phyloP scores from a whole-genome alignment of 202 grass and related monocot genomes.

The Elaeis oleifera region DNA sequence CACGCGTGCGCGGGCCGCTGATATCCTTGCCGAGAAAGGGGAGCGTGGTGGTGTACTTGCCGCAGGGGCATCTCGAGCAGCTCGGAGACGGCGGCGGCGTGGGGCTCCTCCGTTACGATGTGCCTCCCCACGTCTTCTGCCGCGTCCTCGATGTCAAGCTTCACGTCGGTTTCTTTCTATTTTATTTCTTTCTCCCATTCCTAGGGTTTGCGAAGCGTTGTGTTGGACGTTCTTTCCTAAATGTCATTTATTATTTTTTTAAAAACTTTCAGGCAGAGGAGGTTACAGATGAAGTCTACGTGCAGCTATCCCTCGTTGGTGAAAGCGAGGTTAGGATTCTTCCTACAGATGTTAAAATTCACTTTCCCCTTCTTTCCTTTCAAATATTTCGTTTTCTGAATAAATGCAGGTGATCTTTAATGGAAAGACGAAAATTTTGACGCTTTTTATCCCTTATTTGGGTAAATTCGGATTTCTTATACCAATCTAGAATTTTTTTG shows the following conservation, averaged over 20 bases:
- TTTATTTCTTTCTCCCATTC: too few species aligned
- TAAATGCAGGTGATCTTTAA: too few species aligned
- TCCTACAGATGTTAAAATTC: background rate
- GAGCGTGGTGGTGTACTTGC: slow-evolving; percentile 15
- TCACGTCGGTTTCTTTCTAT: background rate
- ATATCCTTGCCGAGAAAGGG: slow-evolving; percentile 11
- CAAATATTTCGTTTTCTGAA: too few species aligned
- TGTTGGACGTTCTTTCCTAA: background rate
- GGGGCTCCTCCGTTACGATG: background rate
- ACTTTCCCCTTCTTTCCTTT: too few species aligned
- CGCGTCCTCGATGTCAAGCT: slow-evolving; percentile 15
- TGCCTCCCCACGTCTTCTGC: slow-evolving; percentile 16
- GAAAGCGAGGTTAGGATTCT: slow-evolving; percentile 13
- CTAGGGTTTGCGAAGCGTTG: background rate
- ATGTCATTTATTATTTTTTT: too few species aligned
- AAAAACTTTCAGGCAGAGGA: slow-evolving; percentile 1
- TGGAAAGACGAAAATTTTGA: too few species aligned
- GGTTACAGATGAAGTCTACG: slow-evolving; percentile 13
- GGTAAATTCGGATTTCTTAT: too few species aligned
- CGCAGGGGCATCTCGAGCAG: slow-evolving; percentile 12
- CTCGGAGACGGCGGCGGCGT: background rate
- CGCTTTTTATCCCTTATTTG: too few species aligned
- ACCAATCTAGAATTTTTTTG: too few species aligned
- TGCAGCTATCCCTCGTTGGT: slow-evolving; percentile 14
- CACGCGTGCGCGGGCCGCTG: slow-evolving; percentile 15